Conservation (phyloP, 371 early-diverging fungal genomes). For the Apophysomyces sp. region DNA sequence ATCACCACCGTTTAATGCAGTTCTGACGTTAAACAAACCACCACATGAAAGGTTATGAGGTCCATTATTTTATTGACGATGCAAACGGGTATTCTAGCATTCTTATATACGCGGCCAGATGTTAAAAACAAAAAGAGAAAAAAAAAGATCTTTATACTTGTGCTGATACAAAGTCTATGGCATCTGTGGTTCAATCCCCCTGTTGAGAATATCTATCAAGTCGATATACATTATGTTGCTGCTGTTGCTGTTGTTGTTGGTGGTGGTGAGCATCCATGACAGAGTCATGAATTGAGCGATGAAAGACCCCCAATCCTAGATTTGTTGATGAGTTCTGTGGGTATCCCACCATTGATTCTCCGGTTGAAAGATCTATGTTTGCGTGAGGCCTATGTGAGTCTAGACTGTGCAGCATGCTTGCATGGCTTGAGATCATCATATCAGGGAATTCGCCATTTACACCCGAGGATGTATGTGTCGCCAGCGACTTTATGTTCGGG, state of each 20-base stretch:
- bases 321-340: background rate
- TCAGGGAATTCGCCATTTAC: background rate
- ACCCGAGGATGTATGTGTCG: background rate
- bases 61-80: no score
- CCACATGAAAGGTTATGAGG: no score
- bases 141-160: no score
- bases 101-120: no score
- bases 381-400: background rate
- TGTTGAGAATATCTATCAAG: no score
- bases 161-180: no score
- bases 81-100: background rate
- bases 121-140: no score
- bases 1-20: no score
- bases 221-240: no score
- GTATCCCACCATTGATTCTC: background rate
- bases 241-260: background rate
- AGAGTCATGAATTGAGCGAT: slow-evolving; percentile 7
- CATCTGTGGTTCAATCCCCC: no score
- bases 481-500: background rate
- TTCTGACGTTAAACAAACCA: no score
- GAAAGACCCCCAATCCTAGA: background rate
- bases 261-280: slow-evolving; percentile 4
- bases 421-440: background rate
- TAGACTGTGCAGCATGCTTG: background rate
- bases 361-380: background rate